Conservation (phyloP, 108 stramenopile genomes). For the Fistulifera solaris region DNA sequence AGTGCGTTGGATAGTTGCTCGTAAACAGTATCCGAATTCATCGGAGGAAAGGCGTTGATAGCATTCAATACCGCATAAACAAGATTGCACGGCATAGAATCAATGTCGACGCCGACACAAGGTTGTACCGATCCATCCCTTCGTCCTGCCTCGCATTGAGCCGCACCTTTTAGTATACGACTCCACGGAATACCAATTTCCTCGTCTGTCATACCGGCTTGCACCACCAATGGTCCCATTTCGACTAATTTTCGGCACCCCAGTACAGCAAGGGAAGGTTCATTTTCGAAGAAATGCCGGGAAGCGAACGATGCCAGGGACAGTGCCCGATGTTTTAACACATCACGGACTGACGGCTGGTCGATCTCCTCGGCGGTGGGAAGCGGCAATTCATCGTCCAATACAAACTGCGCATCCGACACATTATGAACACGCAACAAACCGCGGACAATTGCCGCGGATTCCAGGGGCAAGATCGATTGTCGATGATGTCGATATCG, state of each 20-base stretch:
- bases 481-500: slow-evolving; percentile 40
- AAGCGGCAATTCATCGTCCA: slow-evolving; percentile 66
- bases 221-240: slow-evolving; percentile 48
- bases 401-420: slow-evolving; percentile 56
- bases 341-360: background rate
- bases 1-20: slow-evolving; percentile 79
- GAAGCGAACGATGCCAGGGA: slow-evolving; percentile 71
- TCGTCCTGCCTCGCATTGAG: slow-evolving; percentile 57
- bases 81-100: slow-evolving; percentile 44
- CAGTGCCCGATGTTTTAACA: slow-evolving; percentile 49
- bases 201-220: slow-evolving; percentile 31
- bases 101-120: slow-evolving; percentile 4
- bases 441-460: slow-evolving; percentile 67
- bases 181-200: slow-evolving; percentile 62
- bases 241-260: slow-evolving; percentile 48
- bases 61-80: slow-evolving; percentile 71
- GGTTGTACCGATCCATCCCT: slow-evolving; percentile 34
- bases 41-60: slow-evolving; percentile 73
- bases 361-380: slow-evolving; percentile 13
- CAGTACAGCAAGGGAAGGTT: slow-evolving; percentile 44
- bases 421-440: slow-evolving; percentile 52
- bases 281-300: slow-evolving; percentile 62
- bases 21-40: slow-evolving; percentile 75
- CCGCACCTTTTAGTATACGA: slow-evolving; percentile 69
- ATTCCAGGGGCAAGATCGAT: slow-evolving; percentile 66